Evolutionary conservation across 2,329 filamentous ascomycete species (phyloP).

Genomic region (Alternaria sp.): DNA sequence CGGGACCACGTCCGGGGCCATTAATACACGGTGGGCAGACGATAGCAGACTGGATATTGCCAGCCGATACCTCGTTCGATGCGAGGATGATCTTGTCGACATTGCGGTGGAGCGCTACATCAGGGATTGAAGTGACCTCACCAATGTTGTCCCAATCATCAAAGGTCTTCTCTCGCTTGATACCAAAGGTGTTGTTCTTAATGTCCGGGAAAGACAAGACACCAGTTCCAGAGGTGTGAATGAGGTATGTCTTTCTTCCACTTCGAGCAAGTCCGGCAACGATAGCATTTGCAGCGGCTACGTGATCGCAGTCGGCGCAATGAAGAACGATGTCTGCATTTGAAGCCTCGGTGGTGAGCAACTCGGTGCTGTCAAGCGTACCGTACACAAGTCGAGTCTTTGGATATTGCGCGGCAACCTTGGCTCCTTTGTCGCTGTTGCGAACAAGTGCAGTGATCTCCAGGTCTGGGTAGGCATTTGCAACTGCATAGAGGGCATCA

Average conservation of each 20-base stretch:
- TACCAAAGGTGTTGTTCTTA: slow-evolving; percentile 56
- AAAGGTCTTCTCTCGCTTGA: slow-evolving; percentile 60
- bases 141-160: slow-evolving; percentile 67
- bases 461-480: slow-evolving; percentile 58
- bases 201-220: slow-evolving; percentile 63
- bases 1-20: slow-evolving; percentile 64
- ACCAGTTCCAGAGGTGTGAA: slow-evolving; percentile 66
- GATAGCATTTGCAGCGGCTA: slow-evolving; percentile 35
- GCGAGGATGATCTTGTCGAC: slow-evolving; percentile 74
- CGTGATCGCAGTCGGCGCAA: slow-evolving; percentile 47
- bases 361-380: slow-evolving; percentile 42
- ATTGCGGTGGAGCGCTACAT: slow-evolving; percentile 67
- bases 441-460: slow-evolving; percentile 60
- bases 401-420: slow-evolving; percentile 57
- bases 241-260: slow-evolving; percentile 56
- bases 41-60: slow-evolving; percentile 57
- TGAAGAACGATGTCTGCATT: slow-evolving; percentile 44
- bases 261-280: slow-evolving; percentile 52
- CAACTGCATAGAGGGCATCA: slow-evolving; percentile 45
- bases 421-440: slow-evolving; percentile 58
- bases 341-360: slow-evolving; percentile 39
- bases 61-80: slow-evolving; percentile 54
- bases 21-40: slow-evolving; percentile 73
- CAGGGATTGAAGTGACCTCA: slow-evolving; percentile 64
- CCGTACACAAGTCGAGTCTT: slow-evolving; percentile 62